Percentiles rank a stretch among this genome's conserved stretches.
phyloP scores from a whole-genome alignment of 768 basidiomycete genomes.

The Agrocybe pediades region DNA sequence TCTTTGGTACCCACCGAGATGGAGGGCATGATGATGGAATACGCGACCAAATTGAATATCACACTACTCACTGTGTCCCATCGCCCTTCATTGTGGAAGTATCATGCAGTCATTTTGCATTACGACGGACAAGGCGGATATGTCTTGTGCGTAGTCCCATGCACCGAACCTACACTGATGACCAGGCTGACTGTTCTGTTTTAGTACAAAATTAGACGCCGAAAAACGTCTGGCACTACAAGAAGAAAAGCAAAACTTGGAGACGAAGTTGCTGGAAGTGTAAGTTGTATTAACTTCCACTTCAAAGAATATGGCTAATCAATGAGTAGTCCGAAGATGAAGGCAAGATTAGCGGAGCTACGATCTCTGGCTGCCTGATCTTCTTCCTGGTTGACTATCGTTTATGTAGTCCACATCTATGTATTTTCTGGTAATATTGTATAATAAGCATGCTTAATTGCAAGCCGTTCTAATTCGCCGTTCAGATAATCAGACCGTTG shows the following conservation, averaged over 20 bases:
- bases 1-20: conserved; percentile 91
- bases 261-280: conserved; percentile 86
- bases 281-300: conserved; percentile 39
- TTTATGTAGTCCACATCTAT: too few relatives aligned
- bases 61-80: conserved; percentile 95
- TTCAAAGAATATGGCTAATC: conserved; percentile 2
- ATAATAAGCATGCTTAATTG: too few relatives aligned
- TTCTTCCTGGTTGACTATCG: too few relatives aligned
- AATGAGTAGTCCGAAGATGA: conserved; percentile 73
- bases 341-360: conserved; percentile 72
- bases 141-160: conserved; percentile 70
- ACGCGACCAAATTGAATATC: conserved; percentile 84
- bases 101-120: conserved; percentile 86
- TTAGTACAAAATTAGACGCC: conserved; percentile 85
- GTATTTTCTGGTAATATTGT: too few relatives aligned
- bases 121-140: conserved; percentile 96
- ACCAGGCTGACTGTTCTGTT: background rate
- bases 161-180: conserved; percentile 5
- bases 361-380: conserved; percentile 21
- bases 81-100: conserved; percentile 91
- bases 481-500: too few relatives aligned
- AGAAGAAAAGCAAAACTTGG: conserved; percentile 91
- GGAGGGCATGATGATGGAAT: conserved; percentile 94
- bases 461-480: too few relatives aligned
- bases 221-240: conserved; percentile 88